A percentile compares a stretch with the other conserved stretches of the same genome.
Evolutionary conservation across 129 eudicot species (phyloP).

Genomic region (Glebionis coronaria): DNA sequence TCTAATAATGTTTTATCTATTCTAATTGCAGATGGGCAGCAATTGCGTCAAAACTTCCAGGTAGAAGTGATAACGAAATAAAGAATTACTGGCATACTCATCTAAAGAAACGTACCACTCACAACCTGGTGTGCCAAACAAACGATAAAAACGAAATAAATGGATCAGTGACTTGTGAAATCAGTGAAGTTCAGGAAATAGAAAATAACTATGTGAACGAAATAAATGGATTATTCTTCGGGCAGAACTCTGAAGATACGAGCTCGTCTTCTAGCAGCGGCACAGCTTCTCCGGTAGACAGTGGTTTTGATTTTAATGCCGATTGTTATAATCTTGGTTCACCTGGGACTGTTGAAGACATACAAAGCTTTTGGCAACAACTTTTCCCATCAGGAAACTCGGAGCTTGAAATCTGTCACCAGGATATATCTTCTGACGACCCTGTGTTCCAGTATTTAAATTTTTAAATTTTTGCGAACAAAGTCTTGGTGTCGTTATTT

Average conservation of each 20-base stretch:
- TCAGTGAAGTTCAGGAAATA: neutral
- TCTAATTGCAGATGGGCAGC: slow-evolving; percentile 36
- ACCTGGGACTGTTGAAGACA: slow-evolving; percentile 10
- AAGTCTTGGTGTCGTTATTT: no score
- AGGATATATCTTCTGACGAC: neutral
- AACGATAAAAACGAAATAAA: neutral
- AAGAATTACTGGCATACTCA: slow-evolving; percentile 45
- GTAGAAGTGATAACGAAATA: slow-evolving; percentile 43
- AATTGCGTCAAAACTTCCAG: slow-evolving; percentile 39
- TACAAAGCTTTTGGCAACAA: slow-evolving; percentile 20
- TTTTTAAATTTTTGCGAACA: no score
- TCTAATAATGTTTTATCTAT: neutral
- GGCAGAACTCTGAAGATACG: neutral
- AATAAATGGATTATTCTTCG: slow-evolving; percentile 2
- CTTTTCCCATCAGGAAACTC: slow-evolving; percentile 8
- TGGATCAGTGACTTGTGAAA: neutral
- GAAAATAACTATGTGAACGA: neutral
- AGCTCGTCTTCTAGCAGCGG: slow-evolving; percentile 1
- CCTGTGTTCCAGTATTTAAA: slow-evolving; percentile 14
- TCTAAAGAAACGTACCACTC: slow-evolving; percentile 21
- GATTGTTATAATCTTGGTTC: neutral
- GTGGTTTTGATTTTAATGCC: neutral
- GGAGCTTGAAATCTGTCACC: neutral
- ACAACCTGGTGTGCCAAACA: neutral
- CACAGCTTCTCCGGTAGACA: neutral